These are phyloP conservation scores for Aspergillus quadrilineatus DNA, from an alignment of 2,329 filamentous ascomycete species.

Conservation along the genomic window DNA sequence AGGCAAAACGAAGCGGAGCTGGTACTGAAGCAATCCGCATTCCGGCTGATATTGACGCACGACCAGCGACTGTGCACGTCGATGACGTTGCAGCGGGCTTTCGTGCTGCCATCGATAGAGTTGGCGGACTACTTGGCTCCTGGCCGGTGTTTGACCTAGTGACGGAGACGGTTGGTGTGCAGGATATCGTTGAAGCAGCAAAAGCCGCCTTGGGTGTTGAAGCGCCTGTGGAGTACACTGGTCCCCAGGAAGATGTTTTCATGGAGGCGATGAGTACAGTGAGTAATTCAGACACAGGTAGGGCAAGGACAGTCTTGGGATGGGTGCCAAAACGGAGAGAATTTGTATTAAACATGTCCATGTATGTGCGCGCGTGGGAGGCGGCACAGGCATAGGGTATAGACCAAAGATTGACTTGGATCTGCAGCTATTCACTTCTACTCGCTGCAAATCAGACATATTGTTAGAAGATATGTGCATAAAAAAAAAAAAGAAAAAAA, in stretches of 20 bases:
- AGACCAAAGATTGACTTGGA: no score
- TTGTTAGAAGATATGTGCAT: no score
- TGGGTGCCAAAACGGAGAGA: slow-evolving; percentile 34
- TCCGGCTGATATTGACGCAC: neutral
- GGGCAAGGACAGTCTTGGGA: slow-evolving; percentile 25
- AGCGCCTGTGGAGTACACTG: neutral
- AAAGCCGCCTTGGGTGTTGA: neutral
- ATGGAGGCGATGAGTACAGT: neutral
- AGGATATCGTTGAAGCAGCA: slow-evolving; percentile 30
- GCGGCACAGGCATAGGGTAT: neutral
- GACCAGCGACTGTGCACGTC: slow-evolving; percentile 19
- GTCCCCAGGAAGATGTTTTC: neutral
- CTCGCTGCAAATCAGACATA: no score
- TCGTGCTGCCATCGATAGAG: slow-evolving; percentile 34
- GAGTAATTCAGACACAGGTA: neutral
- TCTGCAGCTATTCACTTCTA: no score
- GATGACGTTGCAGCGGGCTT: slow-evolving; percentile 40
- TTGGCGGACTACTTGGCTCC: slow-evolving; percentile 27
- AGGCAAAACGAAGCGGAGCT: neutral
- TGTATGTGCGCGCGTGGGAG: slow-evolving; percentile 17
- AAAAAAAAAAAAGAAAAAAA: no score
- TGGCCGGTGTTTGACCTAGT: slow-evolving; percentile 43
- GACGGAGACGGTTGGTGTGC: slow-evolving; percentile 21
- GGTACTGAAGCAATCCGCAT: neutral
- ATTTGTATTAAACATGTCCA: slow-evolving; percentile 21